Evolutionary conservation across 768 basidiomycete genomes (phyloP).

Genomic region (Hysterangium stoloniferum): DNA sequence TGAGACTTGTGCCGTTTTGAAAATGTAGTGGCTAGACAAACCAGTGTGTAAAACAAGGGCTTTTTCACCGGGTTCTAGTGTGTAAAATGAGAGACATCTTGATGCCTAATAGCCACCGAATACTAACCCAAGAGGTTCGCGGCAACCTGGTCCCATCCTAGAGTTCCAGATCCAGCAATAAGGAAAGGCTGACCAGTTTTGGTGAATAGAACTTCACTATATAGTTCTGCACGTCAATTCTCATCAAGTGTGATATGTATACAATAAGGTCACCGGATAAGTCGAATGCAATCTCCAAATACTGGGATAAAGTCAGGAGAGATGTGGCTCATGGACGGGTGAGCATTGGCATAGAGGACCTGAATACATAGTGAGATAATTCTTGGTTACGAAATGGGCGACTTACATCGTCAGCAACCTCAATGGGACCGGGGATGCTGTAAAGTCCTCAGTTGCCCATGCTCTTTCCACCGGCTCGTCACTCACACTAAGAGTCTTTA

Average conservation of each 20-base stretch:
- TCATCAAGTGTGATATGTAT: conserved; percentile 8
- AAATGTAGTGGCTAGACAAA: background rate
- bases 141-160: conserved; percentile 96
- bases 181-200: conserved; percentile 82
- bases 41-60: conserved; percentile 72
- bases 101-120: conserved; percentile 18
- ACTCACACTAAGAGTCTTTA: conserved; percentile 50
- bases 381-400: background rate
- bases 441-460: conserved; percentile 12
- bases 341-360: conserved; percentile 92
- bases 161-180: conserved; percentile 88
- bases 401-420: conserved; percentile 51
- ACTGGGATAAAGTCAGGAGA: conserved; percentile 81
- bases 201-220: conserved; percentile 71
- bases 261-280: conserved; percentile 51
- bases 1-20: background rate
- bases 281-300: conserved; percentile 82
- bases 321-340: conserved; percentile 83
- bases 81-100: background rate
- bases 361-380: conserved; percentile 19
- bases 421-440: conserved; percentile 60
- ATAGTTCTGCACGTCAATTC: no score
- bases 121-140: conserved; percentile 63
- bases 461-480: background rate
- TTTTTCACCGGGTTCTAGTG: conserved; percentile 54